Percentiles rank a stretch among this genome's conserved stretches.
These are phyloP conservation scores for Globisporangium viniferum DNA, from an alignment of 352 stramenopile species.

Conservation along the genomic window DNA sequence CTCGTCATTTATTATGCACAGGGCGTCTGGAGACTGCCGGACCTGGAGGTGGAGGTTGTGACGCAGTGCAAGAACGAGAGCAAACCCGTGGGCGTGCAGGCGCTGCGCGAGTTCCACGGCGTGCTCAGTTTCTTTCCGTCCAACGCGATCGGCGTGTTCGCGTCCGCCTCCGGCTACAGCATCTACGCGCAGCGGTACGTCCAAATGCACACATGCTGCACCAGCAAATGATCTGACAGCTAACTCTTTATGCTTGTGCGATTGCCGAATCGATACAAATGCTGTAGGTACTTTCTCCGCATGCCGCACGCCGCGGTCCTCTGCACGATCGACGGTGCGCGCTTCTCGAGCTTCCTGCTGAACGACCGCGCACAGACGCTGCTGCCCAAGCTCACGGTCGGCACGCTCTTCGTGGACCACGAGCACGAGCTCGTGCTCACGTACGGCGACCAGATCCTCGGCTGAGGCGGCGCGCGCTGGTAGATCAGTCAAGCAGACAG, in stretches of 20 bases:
- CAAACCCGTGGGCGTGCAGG: constrained; percentile 63
- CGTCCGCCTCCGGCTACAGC: constrained; percentile 73
- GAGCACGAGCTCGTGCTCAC: constrained; percentile 68
- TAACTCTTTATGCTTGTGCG: neutral
- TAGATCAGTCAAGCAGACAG: neutral
- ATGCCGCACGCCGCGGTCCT: constrained; percentile 61
- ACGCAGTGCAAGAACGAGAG: constrained; percentile 83
- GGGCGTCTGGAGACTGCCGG: constrained; percentile 63
- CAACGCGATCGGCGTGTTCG: constrained; percentile 58
- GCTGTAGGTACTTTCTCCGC: constrained; percentile 50
- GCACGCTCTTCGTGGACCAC: constrained; percentile 58
- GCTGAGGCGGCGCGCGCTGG: constrained; percentile 1
- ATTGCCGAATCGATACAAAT: neutral
- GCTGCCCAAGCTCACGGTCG: constrained; percentile 62
- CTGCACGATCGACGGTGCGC: constrained; percentile 45
- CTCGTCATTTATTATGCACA: constrained; percentile 14
- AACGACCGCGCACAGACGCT: constrained; percentile 54
- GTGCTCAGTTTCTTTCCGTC: constrained; percentile 45
- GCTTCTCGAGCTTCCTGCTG: constrained; percentile 57
- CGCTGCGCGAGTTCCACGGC: constrained; percentile 76
- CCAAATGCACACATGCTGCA: no score
- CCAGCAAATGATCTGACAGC: neutral
- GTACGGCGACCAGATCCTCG: constrained; percentile 64
- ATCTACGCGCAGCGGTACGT: constrained; percentile 65
- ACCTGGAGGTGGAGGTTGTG: constrained; percentile 59